Conservation (phyloP, 768 basidiomycete species). For the Leccinum olivaceopallidum region DNA sequence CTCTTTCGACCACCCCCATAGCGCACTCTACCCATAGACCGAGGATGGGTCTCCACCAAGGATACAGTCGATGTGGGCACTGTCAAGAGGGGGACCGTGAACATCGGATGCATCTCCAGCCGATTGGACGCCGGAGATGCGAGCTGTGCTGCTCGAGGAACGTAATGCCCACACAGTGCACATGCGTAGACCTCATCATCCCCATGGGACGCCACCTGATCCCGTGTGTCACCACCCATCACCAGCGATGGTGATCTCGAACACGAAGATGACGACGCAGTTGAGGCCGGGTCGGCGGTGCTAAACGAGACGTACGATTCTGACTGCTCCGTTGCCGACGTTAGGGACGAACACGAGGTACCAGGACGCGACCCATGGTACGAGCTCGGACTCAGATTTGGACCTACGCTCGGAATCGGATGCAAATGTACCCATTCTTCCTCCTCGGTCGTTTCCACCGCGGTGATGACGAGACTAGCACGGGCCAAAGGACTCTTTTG, state of each 20-base stretch:
- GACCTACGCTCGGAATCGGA: neutral
- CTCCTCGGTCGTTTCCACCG: constrained; percentile 5
- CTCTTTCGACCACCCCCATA: neutral
- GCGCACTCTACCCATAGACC: neutral
- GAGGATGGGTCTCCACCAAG: neutral
- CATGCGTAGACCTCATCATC: constrained; percentile 9
- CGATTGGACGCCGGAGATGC: neutral
- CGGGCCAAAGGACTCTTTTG: constrained; percentile 10
- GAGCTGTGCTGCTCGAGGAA: neutral
- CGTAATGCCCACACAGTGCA: constrained; percentile 21
- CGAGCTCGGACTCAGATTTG: neutral
- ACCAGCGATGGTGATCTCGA: constrained; percentile 17
- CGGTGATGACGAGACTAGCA: neutral
- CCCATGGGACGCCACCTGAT: neutral
- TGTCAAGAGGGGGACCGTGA: constrained; percentile 30
- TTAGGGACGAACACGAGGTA: constrained; percentile 21
- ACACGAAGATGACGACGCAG: constrained; percentile 9
- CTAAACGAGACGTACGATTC: constrained; percentile 26
- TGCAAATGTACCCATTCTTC: constrained; percentile 4
- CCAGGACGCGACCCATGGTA: constrained; percentile 16
- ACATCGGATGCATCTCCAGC: constrained; percentile 29
- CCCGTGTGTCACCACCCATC: constrained; percentile 1
- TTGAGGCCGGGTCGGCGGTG: constrained; percentile 18
- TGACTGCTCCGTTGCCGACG: constrained; percentile 23
- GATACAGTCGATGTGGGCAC: constrained; percentile 11